A percentile compares a stretch with the other conserved stretches of the same genome.
Conservation (phyloP, 2,329 filamentous ascomycete species). For the Cyphellophora attinorum region DNA sequence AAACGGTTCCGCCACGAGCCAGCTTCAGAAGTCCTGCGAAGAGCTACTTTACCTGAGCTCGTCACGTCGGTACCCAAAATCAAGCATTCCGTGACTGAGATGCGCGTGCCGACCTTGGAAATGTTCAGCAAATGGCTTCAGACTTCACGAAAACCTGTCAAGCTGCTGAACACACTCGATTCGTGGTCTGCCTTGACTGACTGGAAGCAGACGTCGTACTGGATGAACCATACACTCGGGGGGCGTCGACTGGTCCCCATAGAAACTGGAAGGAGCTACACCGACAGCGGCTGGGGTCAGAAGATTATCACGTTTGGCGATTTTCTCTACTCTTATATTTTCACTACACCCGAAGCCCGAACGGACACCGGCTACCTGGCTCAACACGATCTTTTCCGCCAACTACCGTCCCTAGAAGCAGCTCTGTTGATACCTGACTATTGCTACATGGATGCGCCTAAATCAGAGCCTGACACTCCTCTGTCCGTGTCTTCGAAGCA, state of each 20-base stretch:
- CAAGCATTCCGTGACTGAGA: constrained; percentile 27
- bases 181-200: constrained; percentile 71
- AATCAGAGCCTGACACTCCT: constrained; percentile 39
- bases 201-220: constrained; percentile 68
- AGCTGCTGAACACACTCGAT: constrained; percentile 57
- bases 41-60: constrained; percentile 4
- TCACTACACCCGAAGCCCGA: constrained; percentile 20
- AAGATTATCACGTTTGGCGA: constrained; percentile 63
- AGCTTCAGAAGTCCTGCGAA: background rate
- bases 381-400: constrained; percentile 77
- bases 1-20: background rate
- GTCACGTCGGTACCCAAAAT: constrained; percentile 23
- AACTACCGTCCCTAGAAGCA: constrained; percentile 64
- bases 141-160: constrained; percentile 45
- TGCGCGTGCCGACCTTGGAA: constrained; percentile 43
- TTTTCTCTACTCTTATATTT: constrained; percentile 58
- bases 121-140: constrained; percentile 54
- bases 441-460: constrained; percentile 63
- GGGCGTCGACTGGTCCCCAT: constrained; percentile 76
- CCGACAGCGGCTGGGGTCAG: constrained; percentile 76
- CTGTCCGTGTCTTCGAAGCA: constrained; percentile 28
- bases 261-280: constrained; percentile 79
- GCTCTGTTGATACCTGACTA: constrained; percentile 79
- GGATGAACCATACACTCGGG: constrained; percentile 62
- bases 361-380: constrained; percentile 66